Base-by-base conservation (phyloP, 345 rosid genomes). In the Eucalyptus polybractea region DNA sequence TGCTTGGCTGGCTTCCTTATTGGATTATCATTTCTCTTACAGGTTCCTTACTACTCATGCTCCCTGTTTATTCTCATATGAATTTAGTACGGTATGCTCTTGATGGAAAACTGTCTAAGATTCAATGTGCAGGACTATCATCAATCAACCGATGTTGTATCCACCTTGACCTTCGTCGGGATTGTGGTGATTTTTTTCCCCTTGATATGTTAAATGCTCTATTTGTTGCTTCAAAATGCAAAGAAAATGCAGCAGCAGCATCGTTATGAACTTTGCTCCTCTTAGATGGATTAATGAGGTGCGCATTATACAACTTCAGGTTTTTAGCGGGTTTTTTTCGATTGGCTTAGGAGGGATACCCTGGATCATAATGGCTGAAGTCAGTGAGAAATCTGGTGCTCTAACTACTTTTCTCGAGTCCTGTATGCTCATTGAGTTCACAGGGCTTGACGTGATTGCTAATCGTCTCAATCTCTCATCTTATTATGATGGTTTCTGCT, bases 301-400 rank as follows among this genome's bases (percentile, higher is more conserved):
- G 87, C 27, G 8, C 87, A 37, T 19, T 47, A 29, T 65, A 42
- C 25, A 49, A 31, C 44, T 90, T 87, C 93, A 94, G 97, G 62
- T 88, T 51, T 95, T 69, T 76, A 44, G 49, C n/a, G 95, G 94
- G 31, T 92, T 94, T 87, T 92, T 90, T 88, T 91, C 94, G 13
- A 89, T 94, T 44, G 96, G 96, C 60, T 65, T 95, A 89, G 97
- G 97, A 89, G 96, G 94, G 21, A 89, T 95, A 50, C 96, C 97
- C 10, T 95, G 96, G 97, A 93, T 95, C 87, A 93, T 95, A 91
- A 93, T 95, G 95, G 94, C 95, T 9, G 96, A 95, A 95, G 96
- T 95, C 88, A 45, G 60, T 72, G 81, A 72, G 44, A 15, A 33
- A 72, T 72, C 12, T 17, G 81, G 4, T 33, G 81, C 44, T 72